Base-by-base conservation (phyloP, 768 basidiomycete genomes). In the Calocybe cyanea region DNA sequence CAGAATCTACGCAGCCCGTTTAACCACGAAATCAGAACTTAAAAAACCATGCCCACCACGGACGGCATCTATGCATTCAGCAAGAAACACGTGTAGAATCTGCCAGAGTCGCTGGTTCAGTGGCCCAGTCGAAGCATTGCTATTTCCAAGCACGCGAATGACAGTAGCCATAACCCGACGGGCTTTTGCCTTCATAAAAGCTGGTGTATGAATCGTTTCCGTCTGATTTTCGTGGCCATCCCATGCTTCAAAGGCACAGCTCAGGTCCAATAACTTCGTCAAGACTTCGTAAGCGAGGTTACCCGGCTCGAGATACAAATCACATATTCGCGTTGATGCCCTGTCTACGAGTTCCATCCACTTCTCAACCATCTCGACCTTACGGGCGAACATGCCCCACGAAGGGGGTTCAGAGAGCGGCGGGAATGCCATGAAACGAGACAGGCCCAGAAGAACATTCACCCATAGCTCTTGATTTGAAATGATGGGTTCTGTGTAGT, bases 401-500 rank as follows among this genome's bases (percentile, higher is more conserved):
- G 68, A 61, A 19, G 73, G 65, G 24, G 65, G 60, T 18, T 65
- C 66, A n/a, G 78, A 73, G 8, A 72, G 63, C 13, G 53, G 50
- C n/a, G 81, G 80, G 57, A 87, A 81, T 33, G 81, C 69, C 52
- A 78, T 71, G 47, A 76, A 69, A 36, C 81, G 77, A 1, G 78
- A 69, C 18, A 84, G 63, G 0, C 70, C 75, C 37, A 69, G 56
- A 39, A 83, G 64, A 46, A 83, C 66, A 20, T 71, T 69, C 9
- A 72, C 56, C 80, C 78, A 84, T 47, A 64, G 57, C 17, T 65
- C 58, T 49, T 66, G 67, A 42, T 72, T 68, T n/a, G 61, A 53
- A 41, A 60, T 55, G 38, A 52, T 54, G 30, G 44, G 48, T n/a
- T 53, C 48, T 18, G 38, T 50, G 14, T 49, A 50, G 10, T 41